phyloP scores from a whole-genome alignment of 441 rosid species.

The Manihot esculenta region DNA sequence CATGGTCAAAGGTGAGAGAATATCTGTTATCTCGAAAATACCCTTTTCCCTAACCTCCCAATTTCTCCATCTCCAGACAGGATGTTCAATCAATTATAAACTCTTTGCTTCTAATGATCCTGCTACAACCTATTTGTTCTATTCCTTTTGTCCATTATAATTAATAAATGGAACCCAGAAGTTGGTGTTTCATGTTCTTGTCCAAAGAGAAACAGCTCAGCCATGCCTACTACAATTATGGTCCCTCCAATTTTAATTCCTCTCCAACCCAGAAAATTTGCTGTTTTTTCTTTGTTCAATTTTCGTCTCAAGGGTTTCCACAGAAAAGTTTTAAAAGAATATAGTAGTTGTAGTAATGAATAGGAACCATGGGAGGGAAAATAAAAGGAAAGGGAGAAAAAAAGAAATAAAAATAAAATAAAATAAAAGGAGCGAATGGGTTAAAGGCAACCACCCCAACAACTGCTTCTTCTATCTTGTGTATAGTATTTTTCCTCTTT shows the following conservation, averaged over 20 bases:
- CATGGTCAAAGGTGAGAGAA: too few species aligned
- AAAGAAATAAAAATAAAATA: neutral
- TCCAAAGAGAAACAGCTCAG: conserved; percentile 14
- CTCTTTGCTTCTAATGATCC: too few species aligned
- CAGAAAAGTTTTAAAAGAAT: conserved; percentile 9
- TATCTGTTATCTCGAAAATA: too few species aligned
- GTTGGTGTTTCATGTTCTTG: conserved; percentile 15
- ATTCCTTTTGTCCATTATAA: conserved; percentile 16
- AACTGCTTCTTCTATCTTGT: conserved; percentile 33
- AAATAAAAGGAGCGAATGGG: conserved; percentile 15
- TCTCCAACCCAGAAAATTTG: conserved; percentile 10
- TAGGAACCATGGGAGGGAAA: conserved; percentile 2
- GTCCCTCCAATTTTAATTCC: neutral
- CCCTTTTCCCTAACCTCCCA: too few species aligned
- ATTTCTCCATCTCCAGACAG: too few species aligned
- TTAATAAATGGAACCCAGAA: conserved; percentile 6
- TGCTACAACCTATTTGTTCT: conserved; percentile 10
- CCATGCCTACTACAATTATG: neutral
- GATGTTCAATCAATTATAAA: too few species aligned
- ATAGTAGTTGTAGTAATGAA: conserved; percentile 13
- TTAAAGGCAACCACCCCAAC: conserved; percentile 39
- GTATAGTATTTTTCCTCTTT: conserved; percentile 13
- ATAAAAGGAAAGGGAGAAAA: neutral
- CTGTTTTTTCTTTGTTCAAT: neutral
- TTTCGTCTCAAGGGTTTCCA: conserved; percentile 14